Evolutionary conservation across 805 yeast genomes (phyloP), one percentile per base, ranked within the genome.

Genomic region (Candida koratica): DNA sequence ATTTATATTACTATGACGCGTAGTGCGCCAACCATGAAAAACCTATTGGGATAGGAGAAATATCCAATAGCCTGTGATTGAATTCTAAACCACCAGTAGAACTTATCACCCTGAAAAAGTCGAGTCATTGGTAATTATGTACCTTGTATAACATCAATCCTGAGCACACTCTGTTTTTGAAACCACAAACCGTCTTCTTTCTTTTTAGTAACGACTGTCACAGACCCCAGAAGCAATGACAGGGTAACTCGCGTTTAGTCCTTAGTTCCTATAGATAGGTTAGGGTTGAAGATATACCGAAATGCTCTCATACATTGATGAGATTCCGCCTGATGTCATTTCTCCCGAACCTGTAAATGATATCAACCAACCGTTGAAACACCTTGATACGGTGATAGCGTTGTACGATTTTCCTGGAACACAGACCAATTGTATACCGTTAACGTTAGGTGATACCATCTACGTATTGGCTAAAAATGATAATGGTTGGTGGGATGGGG

Each of bases 401-500:
- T 55, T 75, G 10, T 71, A 75, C 41, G 80, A 75, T 40, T 78
- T 69, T 52, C 72, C 69, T 13, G 71, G 75, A 4, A 74, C 74
- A 3, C 71, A 68, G 37, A 63, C 75, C 1, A 69, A 73, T 27
- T 70, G 76, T 29, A 58, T 82, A 26, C 70, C 73, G 15, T 57
- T 83, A 14, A 59, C 57, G 36, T 61, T 71, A n/a, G 90, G 88
- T 13, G 94, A 84, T 44, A 69, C 82, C 3, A 61, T 87, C 1
- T 74, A 81, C 46, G 93, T 87, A 10, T 52, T 84, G n/a, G 54
- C 70, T 11, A 82, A 81, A 42, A 65, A 76, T 11, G 74, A 71
- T 25, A 55, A 77, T 2, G 84, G 87, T 2, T 87, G 95, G 96
- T 85, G 94, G 93, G 95, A 87, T 55, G 95, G 96, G 8, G 67